Conservation (phyloP, 768 basidiomycete genomes). For the Mycena rebaudengoi region DNA sequence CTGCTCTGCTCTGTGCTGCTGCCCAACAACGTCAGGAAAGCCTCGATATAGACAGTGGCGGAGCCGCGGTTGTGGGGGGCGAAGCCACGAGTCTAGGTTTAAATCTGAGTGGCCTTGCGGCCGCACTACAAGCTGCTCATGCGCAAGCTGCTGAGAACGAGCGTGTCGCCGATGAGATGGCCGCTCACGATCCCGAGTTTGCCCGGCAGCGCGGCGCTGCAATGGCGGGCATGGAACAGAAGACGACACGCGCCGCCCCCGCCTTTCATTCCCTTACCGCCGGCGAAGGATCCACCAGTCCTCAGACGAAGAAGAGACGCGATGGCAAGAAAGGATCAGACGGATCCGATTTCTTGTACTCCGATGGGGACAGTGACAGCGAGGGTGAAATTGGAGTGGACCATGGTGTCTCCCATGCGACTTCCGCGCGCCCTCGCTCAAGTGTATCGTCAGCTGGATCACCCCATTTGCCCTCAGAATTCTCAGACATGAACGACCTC, state of each 20-base stretch:
- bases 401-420: conserved; percentile 40
- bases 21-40: conserved; percentile 71
- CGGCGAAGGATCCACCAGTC: conserved; percentile 47
- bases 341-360: conserved; percentile 65
- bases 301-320: conserved; percentile 42
- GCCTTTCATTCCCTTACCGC: conserved; percentile 83
- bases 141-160: conserved; percentile 62
- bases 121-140: conserved; percentile 81
- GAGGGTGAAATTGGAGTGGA: conserved; percentile 47
- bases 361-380: conserved; percentile 53
- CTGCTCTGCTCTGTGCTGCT: conserved; percentile 69
- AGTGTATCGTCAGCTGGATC: conserved; percentile 51
- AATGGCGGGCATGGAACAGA: conserved; percentile 54
- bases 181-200: conserved; percentile 55
- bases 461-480: conserved; percentile 63
- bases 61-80: conserved; percentile 37
- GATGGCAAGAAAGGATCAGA: conserved; percentile 53
- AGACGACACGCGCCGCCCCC: conserved; percentile 73
- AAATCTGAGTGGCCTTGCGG: conserved; percentile 73
- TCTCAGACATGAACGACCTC: conserved; percentile 80
- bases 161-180: conserved; percentile 51
- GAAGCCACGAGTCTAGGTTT: conserved; percentile 55
- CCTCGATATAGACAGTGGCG: conserved; percentile 44
- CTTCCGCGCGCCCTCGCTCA: conserved; percentile 42
- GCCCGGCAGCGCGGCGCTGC: conserved; percentile 54